A percentile compares a stretch with the other conserved stretches of the same genome.
These are phyloP conservation scores for Teratosphaeria gauchensis DNA, from an alignment of 2,329 filamentous ascomycete genomes.

Conservation along the genomic window DNA sequence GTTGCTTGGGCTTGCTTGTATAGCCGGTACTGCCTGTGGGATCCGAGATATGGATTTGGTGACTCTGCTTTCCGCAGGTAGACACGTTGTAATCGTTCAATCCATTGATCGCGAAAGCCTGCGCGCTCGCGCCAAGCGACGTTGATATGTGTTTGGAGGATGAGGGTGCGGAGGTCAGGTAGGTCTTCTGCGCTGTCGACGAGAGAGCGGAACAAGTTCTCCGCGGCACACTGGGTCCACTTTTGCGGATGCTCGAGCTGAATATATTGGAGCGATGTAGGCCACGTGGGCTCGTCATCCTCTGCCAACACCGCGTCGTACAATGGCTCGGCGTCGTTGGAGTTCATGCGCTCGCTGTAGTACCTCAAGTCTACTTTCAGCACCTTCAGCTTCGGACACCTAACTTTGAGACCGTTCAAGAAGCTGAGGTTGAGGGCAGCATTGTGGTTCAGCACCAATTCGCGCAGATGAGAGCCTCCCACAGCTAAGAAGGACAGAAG, in stretches of 20 bases:
- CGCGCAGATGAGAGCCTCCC: slow-evolving; percentile 57
- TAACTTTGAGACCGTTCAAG: slow-evolving; percentile 52
- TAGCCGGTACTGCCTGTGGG: slow-evolving; percentile 32
- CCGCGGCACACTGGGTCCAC: slow-evolving; percentile 58
- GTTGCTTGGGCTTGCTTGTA: slow-evolving; percentile 25
- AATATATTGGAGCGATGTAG: slow-evolving; percentile 57
- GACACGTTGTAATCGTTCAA: slow-evolving; percentile 55
- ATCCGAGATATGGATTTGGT: slow-evolving; percentile 36
- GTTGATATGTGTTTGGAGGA: slow-evolving; percentile 68
- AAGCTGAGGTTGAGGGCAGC: slow-evolving; percentile 69
- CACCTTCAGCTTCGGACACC: slow-evolving; percentile 61
- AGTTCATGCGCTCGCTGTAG: slow-evolving; percentile 58
- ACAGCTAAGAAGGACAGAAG: slow-evolving; percentile 56
- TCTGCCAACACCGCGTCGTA: slow-evolving; percentile 58
- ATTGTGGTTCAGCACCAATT: slow-evolving; percentile 67
- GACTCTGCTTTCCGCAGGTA: slow-evolving; percentile 47
- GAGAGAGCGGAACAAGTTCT: slow-evolving; percentile 70
- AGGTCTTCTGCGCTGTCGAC: slow-evolving; percentile 60
- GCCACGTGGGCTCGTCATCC: slow-evolving; percentile 68
- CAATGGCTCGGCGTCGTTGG: slow-evolving; percentile 63
- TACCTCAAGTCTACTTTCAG: slow-evolving; percentile 73
- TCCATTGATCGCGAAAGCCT: slow-evolving; percentile 70
- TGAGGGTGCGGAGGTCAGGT: slow-evolving; percentile 57
- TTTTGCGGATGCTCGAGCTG: slow-evolving; percentile 70
- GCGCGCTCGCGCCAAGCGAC: slow-evolving; percentile 72